These are phyloP conservation scores for Rhynchosporium graminicola DNA, from an alignment of 2,329 filamentous ascomycete genomes.

Conservation along the genomic window DNA sequence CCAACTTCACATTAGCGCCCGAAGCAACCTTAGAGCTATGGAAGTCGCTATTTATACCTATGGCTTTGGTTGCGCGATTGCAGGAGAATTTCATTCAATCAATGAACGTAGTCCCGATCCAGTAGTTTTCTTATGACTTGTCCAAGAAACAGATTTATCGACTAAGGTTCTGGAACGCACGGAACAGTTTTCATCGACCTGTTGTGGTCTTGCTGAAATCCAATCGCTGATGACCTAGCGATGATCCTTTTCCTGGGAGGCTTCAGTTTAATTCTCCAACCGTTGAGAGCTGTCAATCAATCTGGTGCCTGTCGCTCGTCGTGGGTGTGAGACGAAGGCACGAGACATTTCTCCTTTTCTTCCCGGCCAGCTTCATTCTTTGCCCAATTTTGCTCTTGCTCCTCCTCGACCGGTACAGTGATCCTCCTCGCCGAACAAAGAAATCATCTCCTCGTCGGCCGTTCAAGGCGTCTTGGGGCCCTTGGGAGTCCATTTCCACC, in stretches of 20 bases:
- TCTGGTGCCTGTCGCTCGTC: slow-evolving; percentile 6
- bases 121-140: not conserved
- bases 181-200: not conserved
- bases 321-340: slow-evolving; percentile 10
- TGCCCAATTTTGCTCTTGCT: not conserved
- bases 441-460: slow-evolving; percentile 9
- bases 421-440: slow-evolving; percentile 9
- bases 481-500: not conserved
- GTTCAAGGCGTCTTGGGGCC: not conserved
- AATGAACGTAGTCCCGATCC: not conserved
- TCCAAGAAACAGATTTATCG: not conserved
- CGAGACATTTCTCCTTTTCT: slow-evolving; percentile 3
- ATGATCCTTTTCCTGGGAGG: not conserved
- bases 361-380: slow-evolving; percentile 1
- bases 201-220: not conserved
- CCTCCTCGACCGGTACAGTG: not conserved
- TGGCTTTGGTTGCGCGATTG: not conserved
- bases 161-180: not conserved
- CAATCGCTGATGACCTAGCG: slow-evolving; percentile 3
- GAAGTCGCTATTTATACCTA: slow-evolving; percentile 4
- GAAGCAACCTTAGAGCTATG: slow-evolving; percentile 2
- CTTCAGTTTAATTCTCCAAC: not conserved
- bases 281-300: not conserved
- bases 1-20: slow-evolving; percentile 1
- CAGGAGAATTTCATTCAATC: not conserved